A percentile compares a stretch with the other conserved stretches of the same genome.
Conservation (phyloP, 176 grass and related monocot genomes). For the Triticum turgidum region DNA sequence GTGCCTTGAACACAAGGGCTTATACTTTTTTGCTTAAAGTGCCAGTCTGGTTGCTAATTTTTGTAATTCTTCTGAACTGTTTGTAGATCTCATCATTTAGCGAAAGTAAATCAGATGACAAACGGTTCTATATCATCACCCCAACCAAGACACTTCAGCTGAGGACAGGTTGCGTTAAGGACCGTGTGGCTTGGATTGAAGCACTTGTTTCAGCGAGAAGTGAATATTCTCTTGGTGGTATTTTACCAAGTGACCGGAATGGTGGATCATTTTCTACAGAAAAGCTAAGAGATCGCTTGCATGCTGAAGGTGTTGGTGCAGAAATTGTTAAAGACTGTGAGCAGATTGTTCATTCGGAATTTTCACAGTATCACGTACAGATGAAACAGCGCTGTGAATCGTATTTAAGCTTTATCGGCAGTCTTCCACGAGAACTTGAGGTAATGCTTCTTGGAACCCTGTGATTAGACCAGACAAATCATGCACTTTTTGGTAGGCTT, state of each 20-base stretch:
- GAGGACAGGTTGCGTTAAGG: slow-evolving; percentile 73
- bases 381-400: slow-evolving; percentile 71
- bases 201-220: slow-evolving; percentile 74
- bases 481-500: not conserved
- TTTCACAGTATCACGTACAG: slow-evolving; percentile 64
- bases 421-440: slow-evolving; percentile 67
- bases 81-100: slow-evolving; percentile 90
- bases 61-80: slow-evolving; percentile 24
- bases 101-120: slow-evolving; percentile 94
- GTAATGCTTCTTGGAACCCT: slow-evolving; percentile 30
- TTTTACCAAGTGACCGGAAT: slow-evolving; percentile 37
- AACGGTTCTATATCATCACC: slow-evolving; percentile 87
- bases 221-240: slow-evolving; percentile 52
- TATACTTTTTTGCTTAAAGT: not conserved
- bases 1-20: not conserved
- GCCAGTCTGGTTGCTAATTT: slow-evolving; percentile 24
- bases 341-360: slow-evolving; percentile 83
- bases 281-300: slow-evolving; percentile 72
- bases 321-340: slow-evolving; percentile 79
- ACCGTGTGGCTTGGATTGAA: slow-evolving; percentile 89
- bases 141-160: slow-evolving; percentile 86
- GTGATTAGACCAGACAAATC: not conserved
- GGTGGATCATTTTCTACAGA: slow-evolving; percentile 70
- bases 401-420: slow-evolving; percentile 63
- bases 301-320: slow-evolving; percentile 71